These are phyloP conservation scores for Cutaneotrichosporon cutaneum DNA, from an alignment of 1,284 basidiomycete genomes.

Conservation along the genomic window DNA sequence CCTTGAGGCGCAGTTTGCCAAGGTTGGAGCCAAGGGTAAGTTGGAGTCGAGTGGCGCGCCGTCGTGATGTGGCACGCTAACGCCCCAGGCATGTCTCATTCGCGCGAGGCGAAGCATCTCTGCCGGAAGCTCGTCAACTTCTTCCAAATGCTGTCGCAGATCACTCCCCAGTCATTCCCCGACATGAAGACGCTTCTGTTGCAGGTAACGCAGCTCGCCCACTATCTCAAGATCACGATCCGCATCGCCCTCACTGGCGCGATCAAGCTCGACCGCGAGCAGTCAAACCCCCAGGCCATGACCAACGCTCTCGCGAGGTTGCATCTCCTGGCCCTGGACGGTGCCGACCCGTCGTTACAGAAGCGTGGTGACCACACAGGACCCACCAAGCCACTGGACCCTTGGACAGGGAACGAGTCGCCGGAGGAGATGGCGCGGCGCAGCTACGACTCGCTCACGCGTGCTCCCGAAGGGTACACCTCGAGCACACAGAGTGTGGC, in stretches of 20 bases:
- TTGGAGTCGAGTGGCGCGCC: constrained; percentile 8
- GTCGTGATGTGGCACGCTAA: neutral
- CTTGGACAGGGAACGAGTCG: constrained; percentile 26
- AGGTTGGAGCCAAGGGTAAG: constrained; percentile 77
- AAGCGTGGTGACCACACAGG: constrained; percentile 47
- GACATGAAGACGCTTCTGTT: constrained; percentile 97
- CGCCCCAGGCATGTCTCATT: constrained; percentile 85
- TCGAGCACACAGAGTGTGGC: constrained; percentile 66
- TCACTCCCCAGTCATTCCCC: constrained; percentile 40
- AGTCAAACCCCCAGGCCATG: constrained; percentile 77
- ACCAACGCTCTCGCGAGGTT: constrained; percentile 86
- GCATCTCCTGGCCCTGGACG: constrained; percentile 83
- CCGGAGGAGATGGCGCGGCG: constrained; percentile 43
- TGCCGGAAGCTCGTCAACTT: constrained; percentile 99
- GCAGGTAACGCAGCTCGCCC: constrained; percentile 96
- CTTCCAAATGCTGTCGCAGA: constrained; percentile 82
- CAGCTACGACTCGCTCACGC: constrained; percentile 45
- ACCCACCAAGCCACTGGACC: constrained; percentile 12
- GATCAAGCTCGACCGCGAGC: constrained; percentile 89
- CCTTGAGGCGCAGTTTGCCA: constrained; percentile 84
- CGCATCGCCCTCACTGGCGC: constrained; percentile 95
- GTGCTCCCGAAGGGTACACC: constrained; percentile 56
- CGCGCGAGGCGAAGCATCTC: constrained; percentile 95
- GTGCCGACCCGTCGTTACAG: constrained; percentile 73
- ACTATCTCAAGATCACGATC: constrained; percentile 99